Conservation (phyloP, 108 stramenopile genomes). For the Nannochloropsis granulata region DNA sequence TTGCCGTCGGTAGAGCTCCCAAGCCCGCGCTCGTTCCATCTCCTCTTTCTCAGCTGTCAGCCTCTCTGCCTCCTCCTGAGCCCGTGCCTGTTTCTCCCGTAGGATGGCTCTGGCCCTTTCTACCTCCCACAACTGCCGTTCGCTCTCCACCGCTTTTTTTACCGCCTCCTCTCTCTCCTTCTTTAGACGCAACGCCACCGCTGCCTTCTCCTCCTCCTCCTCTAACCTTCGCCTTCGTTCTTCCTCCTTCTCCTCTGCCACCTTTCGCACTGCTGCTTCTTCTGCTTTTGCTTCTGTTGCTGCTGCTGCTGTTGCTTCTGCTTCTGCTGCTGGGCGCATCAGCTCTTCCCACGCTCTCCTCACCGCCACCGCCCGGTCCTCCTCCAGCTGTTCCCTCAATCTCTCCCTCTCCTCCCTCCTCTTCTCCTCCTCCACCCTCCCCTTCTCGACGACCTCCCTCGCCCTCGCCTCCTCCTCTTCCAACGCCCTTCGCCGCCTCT, state of each 20-base stretch:
- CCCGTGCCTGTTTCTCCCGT: not conserved
- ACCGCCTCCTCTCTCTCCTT: not conserved
- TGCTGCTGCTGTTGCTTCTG: not conserved
- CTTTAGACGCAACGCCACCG: not conserved
- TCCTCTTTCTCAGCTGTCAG: not conserved
- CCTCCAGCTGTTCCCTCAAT: not conserved
- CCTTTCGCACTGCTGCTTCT: not conserved
- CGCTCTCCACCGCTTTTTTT: not conserved
- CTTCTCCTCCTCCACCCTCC: not conserved
- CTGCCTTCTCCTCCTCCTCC: not conserved
- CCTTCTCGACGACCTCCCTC: not conserved
- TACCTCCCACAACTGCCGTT: not conserved
- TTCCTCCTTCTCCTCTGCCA: not conserved
- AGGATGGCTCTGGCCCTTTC: not conserved
- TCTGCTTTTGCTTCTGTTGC: not conserved
- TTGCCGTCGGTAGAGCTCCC: not conserved
- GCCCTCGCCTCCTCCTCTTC: not conserved
- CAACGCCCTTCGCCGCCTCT: not conserved
- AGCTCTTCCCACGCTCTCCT: not conserved
- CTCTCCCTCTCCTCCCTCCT: not conserved
- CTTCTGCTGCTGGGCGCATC: not conserved
- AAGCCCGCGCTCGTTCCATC: not conserved
- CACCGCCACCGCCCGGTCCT: not conserved
- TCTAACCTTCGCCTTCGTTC: not conserved
- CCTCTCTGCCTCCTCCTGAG: not conserved